These are phyloP conservation scores for Pyrrhoderma lamaoense DNA, from an alignment of 1,284 basidiomycete genomes.

Conservation along the genomic window DNA sequence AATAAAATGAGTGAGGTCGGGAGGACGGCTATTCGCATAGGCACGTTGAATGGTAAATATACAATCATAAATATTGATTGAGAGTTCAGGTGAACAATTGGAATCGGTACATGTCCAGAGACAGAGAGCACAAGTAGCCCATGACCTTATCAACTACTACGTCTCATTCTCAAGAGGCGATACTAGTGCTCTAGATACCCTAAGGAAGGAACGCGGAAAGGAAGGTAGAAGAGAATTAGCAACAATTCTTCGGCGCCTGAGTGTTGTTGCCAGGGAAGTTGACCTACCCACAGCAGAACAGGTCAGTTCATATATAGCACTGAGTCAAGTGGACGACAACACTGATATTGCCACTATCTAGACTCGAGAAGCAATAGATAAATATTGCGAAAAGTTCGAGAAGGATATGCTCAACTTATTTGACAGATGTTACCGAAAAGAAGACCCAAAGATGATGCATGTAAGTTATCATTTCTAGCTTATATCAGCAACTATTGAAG, in stretches of 20 bases:
- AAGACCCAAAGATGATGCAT: conserved; percentile 99
- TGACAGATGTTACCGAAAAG: conserved; percentile 90
- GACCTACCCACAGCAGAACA: conserved; percentile 78
- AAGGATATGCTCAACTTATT: conserved; percentile 97
- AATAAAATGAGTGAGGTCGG: conserved; percentile 90
- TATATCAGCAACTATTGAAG: background rate
- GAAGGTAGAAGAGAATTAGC: conserved; percentile 88
- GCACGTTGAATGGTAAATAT: conserved; percentile 33
- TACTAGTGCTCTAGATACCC: conserved; percentile 65
- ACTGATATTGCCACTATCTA: conserved; percentile 22
- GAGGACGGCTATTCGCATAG: conserved; percentile 90
- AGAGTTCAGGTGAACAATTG: conserved; percentile 77
- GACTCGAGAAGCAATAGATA: conserved; percentile 86
- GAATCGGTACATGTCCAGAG: conserved; percentile 92
- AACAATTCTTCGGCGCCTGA: conserved; percentile 81
- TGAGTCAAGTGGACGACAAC: background rate
- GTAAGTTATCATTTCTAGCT: conserved; percentile 37
- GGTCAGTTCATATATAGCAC: conserved; percentile 35
- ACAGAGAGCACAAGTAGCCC: conserved; percentile 88
- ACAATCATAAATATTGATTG: background rate
- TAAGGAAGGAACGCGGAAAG: conserved; percentile 75
- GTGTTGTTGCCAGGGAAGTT: conserved; percentile 86
- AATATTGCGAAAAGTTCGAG: conserved; percentile 97
- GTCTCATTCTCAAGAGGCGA: conserved; percentile 88
- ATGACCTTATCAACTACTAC: conserved; percentile 93